A percentile compares a stretch with the other conserved stretches of the same genome.
These are phyloP conservation scores for Wickerhamiella australiensis DNA, from an alignment of 805 yeast species.

Conservation along the genomic window DNA sequence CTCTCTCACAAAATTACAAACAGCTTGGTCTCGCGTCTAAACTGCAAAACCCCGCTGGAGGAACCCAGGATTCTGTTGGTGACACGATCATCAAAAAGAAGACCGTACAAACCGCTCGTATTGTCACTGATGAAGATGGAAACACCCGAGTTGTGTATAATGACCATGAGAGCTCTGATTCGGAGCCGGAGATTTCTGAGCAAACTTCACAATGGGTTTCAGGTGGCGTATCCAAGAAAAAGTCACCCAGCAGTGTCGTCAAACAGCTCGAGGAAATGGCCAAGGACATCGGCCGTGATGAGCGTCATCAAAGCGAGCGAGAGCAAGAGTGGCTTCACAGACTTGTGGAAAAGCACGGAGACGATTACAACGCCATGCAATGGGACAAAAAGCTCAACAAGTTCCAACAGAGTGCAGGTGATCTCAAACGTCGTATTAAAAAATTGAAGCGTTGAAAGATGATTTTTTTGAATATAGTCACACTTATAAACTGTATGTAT, in stretches of 20 bases:
- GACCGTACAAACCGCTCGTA: constrained; percentile 25
- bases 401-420: constrained; percentile 76
- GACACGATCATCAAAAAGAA: constrained; percentile 15
- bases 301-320: constrained; percentile 43
- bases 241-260: constrained; percentile 44
- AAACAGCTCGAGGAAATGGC: constrained; percentile 56
- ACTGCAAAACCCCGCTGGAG: constrained; percentile 64
- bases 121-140: constrained; percentile 22
- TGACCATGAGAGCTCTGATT: constrained; percentile 50
- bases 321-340: constrained; percentile 61
- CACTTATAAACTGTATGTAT: background rate
- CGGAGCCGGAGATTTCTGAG: constrained; percentile 42
- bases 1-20: constrained; percentile 77
- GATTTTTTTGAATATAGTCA: too few relatives aligned
- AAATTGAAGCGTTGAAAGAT: constrained; percentile 45
- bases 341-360: constrained; percentile 69
- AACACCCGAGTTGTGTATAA: constrained; percentile 23
- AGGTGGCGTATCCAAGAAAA: constrained; percentile 40
- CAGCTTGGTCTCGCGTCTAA: constrained; percentile 62
- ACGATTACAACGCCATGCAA: constrained; percentile 77
- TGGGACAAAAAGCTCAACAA: constrained; percentile 81
- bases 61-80: constrained; percentile 47
- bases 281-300: constrained; percentile 29
- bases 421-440: constrained; percentile 54
- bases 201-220: constrained; percentile 48